phyloP scores from a whole-genome alignment of 305 asterid species.

The Fraxinus baroniana region DNA sequence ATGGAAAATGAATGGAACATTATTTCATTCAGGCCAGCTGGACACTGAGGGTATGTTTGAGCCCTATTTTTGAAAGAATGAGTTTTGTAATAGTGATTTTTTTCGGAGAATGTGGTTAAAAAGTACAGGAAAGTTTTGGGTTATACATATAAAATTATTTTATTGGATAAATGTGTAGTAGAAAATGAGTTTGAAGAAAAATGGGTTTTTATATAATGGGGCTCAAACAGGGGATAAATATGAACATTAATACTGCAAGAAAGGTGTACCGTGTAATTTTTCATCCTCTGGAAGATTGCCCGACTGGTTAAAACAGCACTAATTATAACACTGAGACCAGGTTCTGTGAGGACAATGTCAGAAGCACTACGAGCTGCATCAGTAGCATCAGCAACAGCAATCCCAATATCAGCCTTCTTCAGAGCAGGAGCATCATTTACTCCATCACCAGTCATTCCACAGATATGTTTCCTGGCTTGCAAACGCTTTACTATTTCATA shows the following conservation, averaged over 20 bases:
- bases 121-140: not conserved
- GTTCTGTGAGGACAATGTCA: slow-evolving; percentile 96
- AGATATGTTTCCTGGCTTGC: slow-evolving; percentile 96
- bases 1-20: slow-evolving; percentile 10
- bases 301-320: slow-evolving; percentile 98
- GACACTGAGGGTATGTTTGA: not conserved
- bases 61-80: not conserved
- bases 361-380: slow-evolving; percentile 99
- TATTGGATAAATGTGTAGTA: not conserved
- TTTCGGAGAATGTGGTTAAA: not conserved
- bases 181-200: not conserved
- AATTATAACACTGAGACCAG: slow-evolving; percentile 95
- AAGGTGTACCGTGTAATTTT: slow-evolving; percentile 80
- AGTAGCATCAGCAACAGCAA: slow-evolving; percentile 98
- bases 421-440: slow-evolving; percentile 98
- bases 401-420: slow-evolving; percentile 97
- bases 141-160: not conserved
- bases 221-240: not conserved
- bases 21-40: slow-evolving; percentile 12
- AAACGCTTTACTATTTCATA: slow-evolving; percentile 96
- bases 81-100: not conserved
- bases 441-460: slow-evolving; percentile 99
- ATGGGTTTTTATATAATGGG: not conserved
- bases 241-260: not conserved
- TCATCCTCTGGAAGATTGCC: slow-evolving; percentile 98